A percentile compares a stretch with the other conserved stretches of the same genome.
phyloP scores from a whole-genome alignment of 73 alveolate species.

The Loxodes magnus region DNA sequence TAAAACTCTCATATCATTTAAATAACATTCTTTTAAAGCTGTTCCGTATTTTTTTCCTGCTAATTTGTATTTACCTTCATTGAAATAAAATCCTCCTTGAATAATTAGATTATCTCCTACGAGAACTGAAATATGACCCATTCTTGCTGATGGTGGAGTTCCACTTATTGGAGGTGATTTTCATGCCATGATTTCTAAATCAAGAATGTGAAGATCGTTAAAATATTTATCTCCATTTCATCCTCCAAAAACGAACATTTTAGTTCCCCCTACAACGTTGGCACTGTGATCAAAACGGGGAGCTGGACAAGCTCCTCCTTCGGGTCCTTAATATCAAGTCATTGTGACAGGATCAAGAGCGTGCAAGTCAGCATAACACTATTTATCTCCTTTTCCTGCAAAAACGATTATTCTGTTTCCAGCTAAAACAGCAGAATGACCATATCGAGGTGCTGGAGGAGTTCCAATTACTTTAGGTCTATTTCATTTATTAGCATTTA shows the following conservation, averaged over 20 bases:
- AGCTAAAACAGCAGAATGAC: conserved; percentile 92
- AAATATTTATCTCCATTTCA: conserved; percentile 90
- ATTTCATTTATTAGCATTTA: conserved; percentile 86
- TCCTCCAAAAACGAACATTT: conserved; percentile 96
- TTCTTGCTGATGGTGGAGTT: conserved; percentile 94
- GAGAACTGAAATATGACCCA: conserved; percentile 91
- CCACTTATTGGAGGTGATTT: conserved; percentile 81
- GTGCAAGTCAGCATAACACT: conserved; percentile 60
- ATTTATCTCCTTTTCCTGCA: conserved; percentile 75
- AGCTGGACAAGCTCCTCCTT: conserved; percentile 96
- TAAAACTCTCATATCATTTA: conserved; percentile 92
- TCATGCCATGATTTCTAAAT: conserved; percentile 98
- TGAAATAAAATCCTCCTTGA: conserved; percentile 74
- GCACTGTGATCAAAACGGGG: conserved; percentile 96
- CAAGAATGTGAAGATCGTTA: conserved; percentile 91
- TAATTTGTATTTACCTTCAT: conserved; percentile 60
- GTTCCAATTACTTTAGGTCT: conserved; percentile 92
- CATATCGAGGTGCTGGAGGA: conserved; percentile 96
- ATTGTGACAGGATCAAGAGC: conserved; percentile 97
- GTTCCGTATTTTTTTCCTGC: conserved; percentile 78
- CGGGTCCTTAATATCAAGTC: conserved; percentile 98
- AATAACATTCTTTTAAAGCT: conserved; percentile 73
- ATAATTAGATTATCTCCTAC: conserved; percentile 85
- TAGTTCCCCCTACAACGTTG: conserved; percentile 80
- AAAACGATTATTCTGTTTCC: conserved; percentile 92